Base-by-base conservation (phyloP, 768 basidiomycete genomes). In the Suillus cothurnatus region DNA sequence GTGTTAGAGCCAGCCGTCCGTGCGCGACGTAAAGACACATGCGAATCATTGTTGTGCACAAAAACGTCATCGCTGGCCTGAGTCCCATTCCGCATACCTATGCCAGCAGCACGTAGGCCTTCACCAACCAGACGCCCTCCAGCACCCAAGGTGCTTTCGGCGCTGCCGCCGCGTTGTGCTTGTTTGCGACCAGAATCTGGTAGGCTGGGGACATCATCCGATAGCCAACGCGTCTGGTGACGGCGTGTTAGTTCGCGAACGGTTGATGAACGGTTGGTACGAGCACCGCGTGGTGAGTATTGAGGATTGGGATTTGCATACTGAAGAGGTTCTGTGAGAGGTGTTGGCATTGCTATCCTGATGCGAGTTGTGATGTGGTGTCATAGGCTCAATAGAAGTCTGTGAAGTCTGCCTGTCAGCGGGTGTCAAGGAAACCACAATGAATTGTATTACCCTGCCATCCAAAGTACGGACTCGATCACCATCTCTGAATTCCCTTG, bases 41-140 rank as follows among this genome's bases (percentile, higher is more conserved):
- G 69, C 14, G 52, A 34, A 55, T 74, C 73, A 57, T 63, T 68
- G 58, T 67, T 69, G 3, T 72, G 71, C 19, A 49, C 69, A 59
- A 84, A 84, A 6, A 79, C 75, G 61, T 82, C 79, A 39, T 82
- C 78, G 67, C 64, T 64, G 70, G 72, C 63, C 65, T 72, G 68
- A 72, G 75, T 62, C 65, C 68, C 66, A 75, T 70, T 68, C 31
- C 75, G 74, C 76, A 72, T 81, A 36, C 81, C 82, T 63, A 93
- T 78, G 12, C 92, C 92, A 0, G 91, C 90, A 0, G 91, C 89
- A 57, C 88, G 82, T 64, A 93, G 71, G 19, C 86, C 87, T 73
- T 92, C 90, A 4, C 89, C 86, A 11, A 91, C 74, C 17, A 93
- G 74, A 64, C 90, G 76, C 14, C 85, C 82, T 19, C 77, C 79